Conservation (phyloP, 2,329 filamentous ascomycete species). For the Didymella lethalis region DNA sequence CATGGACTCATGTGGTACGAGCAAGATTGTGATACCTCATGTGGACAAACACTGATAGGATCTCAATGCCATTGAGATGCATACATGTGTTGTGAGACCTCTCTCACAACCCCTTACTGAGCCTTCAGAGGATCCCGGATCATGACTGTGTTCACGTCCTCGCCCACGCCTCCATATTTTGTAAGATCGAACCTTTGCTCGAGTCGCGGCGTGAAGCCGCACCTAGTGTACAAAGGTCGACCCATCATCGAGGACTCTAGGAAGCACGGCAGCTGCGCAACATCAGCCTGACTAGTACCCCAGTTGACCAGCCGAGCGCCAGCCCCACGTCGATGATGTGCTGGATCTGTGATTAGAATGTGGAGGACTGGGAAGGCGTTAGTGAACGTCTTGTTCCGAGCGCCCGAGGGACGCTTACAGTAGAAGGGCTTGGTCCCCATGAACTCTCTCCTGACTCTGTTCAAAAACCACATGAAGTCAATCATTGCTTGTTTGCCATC, state of each 20-base stretch:
- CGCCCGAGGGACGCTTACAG: slow-evolving; percentile 33
- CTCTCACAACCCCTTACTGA: neutral
- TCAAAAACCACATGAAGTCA: slow-evolving; percentile 42
- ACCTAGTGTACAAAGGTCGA: slow-evolving; percentile 50
- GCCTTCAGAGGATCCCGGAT: slow-evolving; percentile 32
- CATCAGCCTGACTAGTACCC: slow-evolving; percentile 53
- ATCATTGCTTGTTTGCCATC: slow-evolving; percentile 34
- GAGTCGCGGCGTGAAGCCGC: slow-evolving; percentile 37
- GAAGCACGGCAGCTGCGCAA: slow-evolving; percentile 50
- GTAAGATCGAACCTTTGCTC: slow-evolving; percentile 37
- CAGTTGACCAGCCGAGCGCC: slow-evolving; percentile 51
- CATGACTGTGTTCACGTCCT: slow-evolving; percentile 42
- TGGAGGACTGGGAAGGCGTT: slow-evolving; percentile 35
- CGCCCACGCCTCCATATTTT: slow-evolving; percentile 42
- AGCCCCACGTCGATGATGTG: slow-evolving; percentile 54
- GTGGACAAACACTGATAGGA: neutral
- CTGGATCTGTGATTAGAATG: slow-evolving; percentile 48
- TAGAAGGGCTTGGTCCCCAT: slow-evolving; percentile 49
- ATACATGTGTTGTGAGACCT: neutral
- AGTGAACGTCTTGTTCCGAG: neutral
- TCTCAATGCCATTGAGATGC: neutral
- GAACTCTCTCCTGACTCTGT: slow-evolving; percentile 35
- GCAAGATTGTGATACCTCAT: neutral
- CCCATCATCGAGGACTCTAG: slow-evolving; percentile 54
- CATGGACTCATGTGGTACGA: neutral